Conservation (phyloP, 1,284 basidiomycete species). For the Sanghuangporus baumii region DNA sequence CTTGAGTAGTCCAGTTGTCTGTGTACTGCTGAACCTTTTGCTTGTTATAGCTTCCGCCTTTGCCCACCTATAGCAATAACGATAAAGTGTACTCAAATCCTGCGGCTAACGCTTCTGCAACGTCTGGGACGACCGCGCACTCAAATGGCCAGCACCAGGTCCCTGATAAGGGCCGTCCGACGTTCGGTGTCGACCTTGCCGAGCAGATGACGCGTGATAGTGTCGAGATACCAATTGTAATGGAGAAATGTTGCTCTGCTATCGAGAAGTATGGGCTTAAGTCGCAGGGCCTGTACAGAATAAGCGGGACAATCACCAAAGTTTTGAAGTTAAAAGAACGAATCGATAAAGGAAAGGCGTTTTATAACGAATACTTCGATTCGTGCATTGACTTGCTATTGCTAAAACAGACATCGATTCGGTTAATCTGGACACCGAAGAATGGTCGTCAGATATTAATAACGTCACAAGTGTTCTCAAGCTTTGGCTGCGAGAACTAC, state of each 20-base stretch:
- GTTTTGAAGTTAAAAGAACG: constrained; percentile 80
- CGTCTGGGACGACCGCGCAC: constrained; percentile 10
- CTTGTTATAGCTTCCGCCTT: constrained; percentile 50
- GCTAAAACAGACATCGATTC: constrained; percentile 69
- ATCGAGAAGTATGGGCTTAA: constrained; percentile 88
- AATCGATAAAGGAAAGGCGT: constrained; percentile 73
- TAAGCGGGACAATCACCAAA: constrained; percentile 89
- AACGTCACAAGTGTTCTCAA: constrained; percentile 92
- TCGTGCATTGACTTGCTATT: neutral
- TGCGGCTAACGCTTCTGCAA: constrained; percentile 11
- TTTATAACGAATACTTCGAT: neutral
- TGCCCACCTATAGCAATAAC: constrained; percentile 38
- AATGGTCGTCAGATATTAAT: constrained; percentile 94
- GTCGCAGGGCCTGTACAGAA: constrained; percentile 88
- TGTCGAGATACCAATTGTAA: constrained; percentile 83
- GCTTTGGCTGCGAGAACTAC: constrained; percentile 94
- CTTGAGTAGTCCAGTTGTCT: constrained; percentile 6
- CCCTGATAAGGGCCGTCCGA: constrained; percentile 62
- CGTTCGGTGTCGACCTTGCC: constrained; percentile 87
- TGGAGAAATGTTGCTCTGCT: constrained; percentile 86
- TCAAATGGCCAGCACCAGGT: constrained; percentile 25
- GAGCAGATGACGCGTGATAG: constrained; percentile 90
- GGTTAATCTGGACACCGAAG: constrained; percentile 81
- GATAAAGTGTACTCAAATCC: constrained; percentile 24
- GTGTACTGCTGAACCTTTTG: constrained; percentile 7